Conservation (phyloP, 202 grass and related monocot species). For the Panicum hallii region DNA sequence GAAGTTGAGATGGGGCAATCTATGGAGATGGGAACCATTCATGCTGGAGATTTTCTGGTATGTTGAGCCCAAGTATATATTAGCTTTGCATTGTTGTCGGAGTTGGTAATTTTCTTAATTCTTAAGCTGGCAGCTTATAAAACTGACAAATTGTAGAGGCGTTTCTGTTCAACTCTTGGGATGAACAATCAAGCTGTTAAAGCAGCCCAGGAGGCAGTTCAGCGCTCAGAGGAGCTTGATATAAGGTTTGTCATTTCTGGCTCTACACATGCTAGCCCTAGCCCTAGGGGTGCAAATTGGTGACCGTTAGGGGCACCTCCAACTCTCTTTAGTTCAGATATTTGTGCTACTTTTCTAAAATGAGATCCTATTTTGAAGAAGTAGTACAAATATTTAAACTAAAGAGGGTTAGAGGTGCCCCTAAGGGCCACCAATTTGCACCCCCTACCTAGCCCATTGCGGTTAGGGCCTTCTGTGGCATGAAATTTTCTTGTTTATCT, state of each 20-base stretch:
- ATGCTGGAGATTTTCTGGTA: slow-evolving; percentile 96
- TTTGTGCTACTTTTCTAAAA: no score
- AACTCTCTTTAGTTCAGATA: no score
- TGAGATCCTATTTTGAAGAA: no score
- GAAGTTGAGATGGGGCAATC: slow-evolving; percentile 99
- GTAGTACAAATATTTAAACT: no score
- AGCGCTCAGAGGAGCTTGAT: slow-evolving; percentile 90
- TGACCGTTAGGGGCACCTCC: no score
- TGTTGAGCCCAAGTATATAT: slow-evolving; percentile 36
- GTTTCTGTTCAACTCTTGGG: slow-evolving; percentile 96
- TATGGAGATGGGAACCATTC: slow-evolving; percentile 99
- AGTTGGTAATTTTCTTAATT: not conserved
- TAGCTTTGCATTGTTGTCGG: not conserved
- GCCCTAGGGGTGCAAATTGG: no score
- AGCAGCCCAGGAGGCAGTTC: slow-evolving; percentile 97
- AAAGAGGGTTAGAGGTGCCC: no score
- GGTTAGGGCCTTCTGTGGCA: not conserved
- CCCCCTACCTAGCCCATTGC: not conserved
- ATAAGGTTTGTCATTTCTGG: slow-evolving; percentile 69
- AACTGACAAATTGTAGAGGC: slow-evolving; percentile 61
- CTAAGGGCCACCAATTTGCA: no score
- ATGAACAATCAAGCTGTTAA: slow-evolving; percentile 98
- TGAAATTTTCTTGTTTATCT: slow-evolving; percentile 15
- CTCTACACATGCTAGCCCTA: not conserved
- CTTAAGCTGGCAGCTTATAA: slow-evolving; percentile 20